Base-by-base conservation (phyloP, 257 asterid species). In the Penstemon newberryi region DNA sequence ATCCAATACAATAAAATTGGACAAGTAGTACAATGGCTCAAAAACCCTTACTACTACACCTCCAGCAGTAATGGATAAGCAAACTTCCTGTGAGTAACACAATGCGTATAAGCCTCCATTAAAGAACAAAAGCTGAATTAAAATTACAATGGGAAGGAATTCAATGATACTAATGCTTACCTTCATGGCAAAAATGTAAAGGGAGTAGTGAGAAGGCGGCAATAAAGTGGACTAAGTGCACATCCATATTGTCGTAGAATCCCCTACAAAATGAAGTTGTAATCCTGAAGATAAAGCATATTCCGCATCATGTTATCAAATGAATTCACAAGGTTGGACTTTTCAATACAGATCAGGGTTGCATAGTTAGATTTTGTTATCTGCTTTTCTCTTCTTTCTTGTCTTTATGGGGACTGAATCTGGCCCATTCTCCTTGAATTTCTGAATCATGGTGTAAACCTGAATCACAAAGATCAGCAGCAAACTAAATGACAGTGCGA, bases 361-460 rank as follows among this genome's bases (percentile, higher is more conserved):
- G 68, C 73, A 70, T 41, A 42, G 46, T n/a, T 36, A 56, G 9
- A 12, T 67, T 52, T 59, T 59, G 36, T 53, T 55, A 10, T 38
- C 55, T 18, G 59, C 50, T 60, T 57, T 51, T 56, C 63, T 69
- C 55, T 72, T 75, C 74, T 67, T 76, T 70, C 83, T 87, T 37
- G 77, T 71, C 59, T 75, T 77, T 25, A 66, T 41, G 4, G 83
- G 71, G 73, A 78, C 74, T 49, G 85, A 56, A 77, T 33, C 47
- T 5, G 70, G 65, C 70, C 66, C 73, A 12, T 74, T 80, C 79
- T 74, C 76, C 85, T 90, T 90, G 87, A 88, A 81, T 64, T 83
- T 83, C 86, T 90, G 87, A 55, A 86, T 60, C 97, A 90, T 87
- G 73, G 75, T 77, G 71, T 79, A 90, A 36, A 86, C 99, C 99